A percentile compares a stretch with the other conserved stretches of the same genome.
phyloP scores from a whole-genome alignment of 805 yeast species.

The Debaryomyces prosopidis region DNA sequence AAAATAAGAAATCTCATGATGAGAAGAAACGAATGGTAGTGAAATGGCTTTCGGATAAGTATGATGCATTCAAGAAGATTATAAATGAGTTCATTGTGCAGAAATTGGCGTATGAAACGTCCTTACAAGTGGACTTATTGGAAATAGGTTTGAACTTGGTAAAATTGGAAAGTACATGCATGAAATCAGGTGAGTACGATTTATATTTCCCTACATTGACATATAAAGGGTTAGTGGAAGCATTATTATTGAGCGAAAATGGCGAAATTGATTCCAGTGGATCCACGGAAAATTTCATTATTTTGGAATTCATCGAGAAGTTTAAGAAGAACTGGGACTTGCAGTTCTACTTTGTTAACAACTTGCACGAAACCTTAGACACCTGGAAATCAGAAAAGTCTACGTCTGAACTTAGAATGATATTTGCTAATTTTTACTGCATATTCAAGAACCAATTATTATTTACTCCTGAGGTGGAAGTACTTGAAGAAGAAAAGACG shows the following conservation, averaged over 20 bases:
- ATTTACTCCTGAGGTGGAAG: conserved; percentile 23
- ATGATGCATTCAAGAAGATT: conserved; percentile 51
- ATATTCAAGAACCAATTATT: conserved; percentile 31
- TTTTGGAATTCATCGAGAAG: conserved; percentile 56
- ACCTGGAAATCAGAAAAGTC: conserved; percentile 19
- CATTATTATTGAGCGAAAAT: conserved; percentile 27
- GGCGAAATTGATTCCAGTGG: conserved; percentile 47
- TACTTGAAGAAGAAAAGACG: conserved; percentile 29
- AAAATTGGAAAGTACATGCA: conserved; percentile 53
- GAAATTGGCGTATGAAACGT: conserved; percentile 44
- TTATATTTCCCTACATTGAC: conserved; percentile 63
- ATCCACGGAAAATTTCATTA: conserved; percentile 46
- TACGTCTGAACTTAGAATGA: conserved; percentile 15
- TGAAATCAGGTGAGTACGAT: conserved; percentile 52
- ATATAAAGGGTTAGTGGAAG: conserved; percentile 42
- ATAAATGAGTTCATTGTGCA: conserved; percentile 44
- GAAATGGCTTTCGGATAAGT: conserved; percentile 63
- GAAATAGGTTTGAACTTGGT: conserved; percentile 58
- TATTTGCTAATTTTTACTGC: conserved; percentile 43
- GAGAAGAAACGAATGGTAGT: conserved; percentile 52
- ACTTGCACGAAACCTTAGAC: conserved; percentile 29
- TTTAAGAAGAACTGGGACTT: conserved; percentile 70
- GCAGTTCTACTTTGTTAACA: conserved; percentile 69
- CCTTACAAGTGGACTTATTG: conserved; percentile 53
- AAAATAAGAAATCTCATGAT: conserved; percentile 30